phyloP scores from a whole-genome alignment of 2,329 filamentous ascomycete species.

The Parafenestella ontariensis region DNA sequence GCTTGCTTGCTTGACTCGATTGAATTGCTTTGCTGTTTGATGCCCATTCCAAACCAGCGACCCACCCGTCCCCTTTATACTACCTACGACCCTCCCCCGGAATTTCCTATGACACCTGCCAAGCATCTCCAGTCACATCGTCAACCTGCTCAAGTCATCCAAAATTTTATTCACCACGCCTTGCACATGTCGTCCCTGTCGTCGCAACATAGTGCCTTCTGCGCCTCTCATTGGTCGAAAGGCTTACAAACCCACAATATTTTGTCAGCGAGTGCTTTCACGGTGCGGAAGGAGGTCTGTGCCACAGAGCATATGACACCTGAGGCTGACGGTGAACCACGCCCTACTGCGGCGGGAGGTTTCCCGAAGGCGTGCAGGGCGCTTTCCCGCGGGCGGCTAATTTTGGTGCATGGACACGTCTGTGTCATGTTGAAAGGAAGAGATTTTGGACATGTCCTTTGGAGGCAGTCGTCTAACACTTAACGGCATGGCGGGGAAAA shows the following conservation, averaged over 20 bases:
- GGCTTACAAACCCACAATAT: conserved; percentile 20
- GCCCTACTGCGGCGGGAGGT: conserved; percentile 9
- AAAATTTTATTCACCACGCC: conserved; percentile 17
- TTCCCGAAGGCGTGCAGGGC: conserved; percentile 9
- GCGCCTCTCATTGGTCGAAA: conserved; percentile 11
- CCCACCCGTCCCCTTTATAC: conserved; percentile 20
- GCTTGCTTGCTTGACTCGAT: neutral
- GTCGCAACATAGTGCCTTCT: conserved; percentile 3
- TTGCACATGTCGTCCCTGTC: conserved; percentile 6
- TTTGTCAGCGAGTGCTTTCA: conserved; percentile 15
- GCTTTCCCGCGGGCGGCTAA: conserved; percentile 22
- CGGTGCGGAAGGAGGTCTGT: conserved; percentile 7
- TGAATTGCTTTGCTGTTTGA: conserved; percentile 11
- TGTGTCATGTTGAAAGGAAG: neutral
- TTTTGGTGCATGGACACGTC: neutral
- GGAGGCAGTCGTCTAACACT: conserved; percentile 19
- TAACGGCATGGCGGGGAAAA: conserved; percentile 20
- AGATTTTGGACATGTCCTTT: conserved; percentile 13
- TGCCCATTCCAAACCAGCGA: conserved; percentile 3
- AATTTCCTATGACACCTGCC: conserved; percentile 18
- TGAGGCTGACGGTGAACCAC: conserved; percentile 6
- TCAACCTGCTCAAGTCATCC: conserved; percentile 3
- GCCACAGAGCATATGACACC: conserved; percentile 2
- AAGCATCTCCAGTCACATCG: conserved; percentile 15
- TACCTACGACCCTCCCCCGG: conserved; percentile 9